Percentiles rank a stretch among this genome's conserved stretches.
Evolutionary conservation across 129 eudicot genomes (phyloP).

Genomic region (Lactuca sativa): DNA sequence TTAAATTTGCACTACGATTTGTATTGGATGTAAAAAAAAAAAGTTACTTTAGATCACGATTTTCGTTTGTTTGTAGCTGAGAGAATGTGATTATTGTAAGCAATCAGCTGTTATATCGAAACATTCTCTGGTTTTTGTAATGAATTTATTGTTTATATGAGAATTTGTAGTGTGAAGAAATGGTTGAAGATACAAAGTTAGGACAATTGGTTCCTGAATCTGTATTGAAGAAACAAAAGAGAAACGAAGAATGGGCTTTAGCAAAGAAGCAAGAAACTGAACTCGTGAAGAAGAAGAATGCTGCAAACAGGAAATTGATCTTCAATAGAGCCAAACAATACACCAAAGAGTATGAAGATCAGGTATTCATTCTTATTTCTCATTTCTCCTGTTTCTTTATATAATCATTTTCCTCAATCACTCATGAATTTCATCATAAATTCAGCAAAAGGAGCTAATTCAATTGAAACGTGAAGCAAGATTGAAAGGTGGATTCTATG

Average conservation of each 20-base stretch:
- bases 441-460: constrained; percentile 62
- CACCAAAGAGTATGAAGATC: constrained; percentile 62
- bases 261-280: constrained; percentile 52
- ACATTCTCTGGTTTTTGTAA: no score
- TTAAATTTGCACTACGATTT: no score
- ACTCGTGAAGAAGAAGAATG: constrained; percentile 55
- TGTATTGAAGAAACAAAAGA: constrained; percentile 74
- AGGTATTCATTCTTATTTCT: constrained; percentile 31
- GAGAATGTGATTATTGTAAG: no score
- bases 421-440: not conserved
- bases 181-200: constrained; percentile 48
- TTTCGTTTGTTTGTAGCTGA: no score
- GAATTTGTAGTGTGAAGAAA: constrained; percentile 26
- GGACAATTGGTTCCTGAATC: constrained; percentile 66
- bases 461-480: constrained; percentile 75
- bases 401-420: no score
- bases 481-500: constrained; percentile 78
- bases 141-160: not conserved
- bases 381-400: not conserved
- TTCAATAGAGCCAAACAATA: constrained; percentile 60
- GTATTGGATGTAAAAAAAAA: no score
- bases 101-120: no score
- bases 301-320: constrained; percentile 59
- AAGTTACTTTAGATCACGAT: no score
- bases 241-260: constrained; percentile 79